Evolutionary conservation across 192 early-diverging fungal genomes (phyloP), one percentile per base, ranked within the genome.

Genomic region (Umbelopsis sp.): DNA sequence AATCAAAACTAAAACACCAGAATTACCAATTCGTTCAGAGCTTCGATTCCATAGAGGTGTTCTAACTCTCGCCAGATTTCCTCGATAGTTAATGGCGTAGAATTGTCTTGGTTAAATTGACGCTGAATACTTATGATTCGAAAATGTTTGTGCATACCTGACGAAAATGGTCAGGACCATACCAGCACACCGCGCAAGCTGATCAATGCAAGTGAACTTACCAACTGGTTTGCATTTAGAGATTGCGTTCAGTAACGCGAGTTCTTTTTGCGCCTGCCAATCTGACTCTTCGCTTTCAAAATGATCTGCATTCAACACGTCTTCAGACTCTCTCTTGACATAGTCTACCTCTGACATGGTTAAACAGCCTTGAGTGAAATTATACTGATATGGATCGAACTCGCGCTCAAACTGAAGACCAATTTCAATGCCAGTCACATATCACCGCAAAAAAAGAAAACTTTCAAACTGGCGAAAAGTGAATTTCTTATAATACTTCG

Each of bases 141-240:
- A 74, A 86, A 86, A 43, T 86, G 85, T 51, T 82, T 86, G 47
- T 86, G 85, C 70, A 86, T 81, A 16, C 85, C 85, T 86, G 49
- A 8, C 24, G 66, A 3, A 32, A 7, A 69, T 34, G 47, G 31
- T 32, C 14, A 66, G 25, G 20, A 31, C 2, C 4, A 12, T 20
- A 32, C 1, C 4, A 20, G 49, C 12, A 54, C 20, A 45, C 12
- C 21, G n/a, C 53, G 1, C 14, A 34, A 14, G 38, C 45, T 44
- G 52, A 16, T 47, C 34, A 14, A 7, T n/a, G 26, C 51, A n/a
- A 14, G 10, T 12, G 22, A 50, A n/a, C 71, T 68, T 82, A 86
- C 85, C 85, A 21, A 86, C 80, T 16, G 85, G 85, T 47, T 84
- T 86, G 66, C 73, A 84, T 65, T 75, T 78, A 32, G 76, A 71